Percentiles rank a stretch among this genome's conserved stretches.
These are phyloP conservation scores for Delitschia confertaspora DNA, from an alignment of 495 filamentous ascomycete genomes.

Conservation along the genomic window DNA sequence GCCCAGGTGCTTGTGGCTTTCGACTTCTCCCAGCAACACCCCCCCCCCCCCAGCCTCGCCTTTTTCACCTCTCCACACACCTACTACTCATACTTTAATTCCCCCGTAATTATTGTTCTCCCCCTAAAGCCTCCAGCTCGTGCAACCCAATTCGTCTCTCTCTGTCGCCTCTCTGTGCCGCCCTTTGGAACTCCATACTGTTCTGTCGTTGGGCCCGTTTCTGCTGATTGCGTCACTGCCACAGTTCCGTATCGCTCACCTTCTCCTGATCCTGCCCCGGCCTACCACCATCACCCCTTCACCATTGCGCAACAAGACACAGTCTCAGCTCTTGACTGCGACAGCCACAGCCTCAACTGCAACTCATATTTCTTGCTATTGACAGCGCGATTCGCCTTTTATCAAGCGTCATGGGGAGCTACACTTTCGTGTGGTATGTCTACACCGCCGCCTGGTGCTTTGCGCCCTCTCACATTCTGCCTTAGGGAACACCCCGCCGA, in stretches of 20 bases:
- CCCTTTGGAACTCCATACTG: not conserved
- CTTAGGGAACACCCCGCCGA: constrained; percentile 58
- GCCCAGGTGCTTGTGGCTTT: too few species aligned
- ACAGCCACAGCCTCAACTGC: not conserved
- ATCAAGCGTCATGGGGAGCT: constrained; percentile 26
- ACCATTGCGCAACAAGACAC: not conserved
- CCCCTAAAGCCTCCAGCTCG: too few species aligned
- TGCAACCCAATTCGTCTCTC: not conserved
- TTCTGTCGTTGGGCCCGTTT: too few species aligned
- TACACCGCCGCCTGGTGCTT: too few species aligned
- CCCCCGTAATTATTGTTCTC: too few species aligned
- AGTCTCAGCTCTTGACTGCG: not conserved
- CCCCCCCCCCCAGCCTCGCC: too few species aligned
- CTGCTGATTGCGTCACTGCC: too few species aligned
- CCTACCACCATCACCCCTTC: constrained; percentile 9
- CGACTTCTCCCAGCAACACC: too few species aligned
- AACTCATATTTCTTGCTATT: not conserved
- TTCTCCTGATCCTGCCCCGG: constrained; percentile 6
- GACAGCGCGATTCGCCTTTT: not conserved
- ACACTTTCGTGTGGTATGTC: constrained; percentile 34
- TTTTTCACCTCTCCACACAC: too few species aligned
- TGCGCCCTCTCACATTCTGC: constrained; percentile 2
- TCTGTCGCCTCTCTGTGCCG: not conserved
- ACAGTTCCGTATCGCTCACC: constrained; percentile 9
- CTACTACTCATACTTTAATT: too few species aligned